A percentile compares a stretch with the other conserved stretches of the same genome.
These are phyloP conservation scores for Candida orba DNA, from an alignment of 805 yeast species.

Conservation along the genomic window DNA sequence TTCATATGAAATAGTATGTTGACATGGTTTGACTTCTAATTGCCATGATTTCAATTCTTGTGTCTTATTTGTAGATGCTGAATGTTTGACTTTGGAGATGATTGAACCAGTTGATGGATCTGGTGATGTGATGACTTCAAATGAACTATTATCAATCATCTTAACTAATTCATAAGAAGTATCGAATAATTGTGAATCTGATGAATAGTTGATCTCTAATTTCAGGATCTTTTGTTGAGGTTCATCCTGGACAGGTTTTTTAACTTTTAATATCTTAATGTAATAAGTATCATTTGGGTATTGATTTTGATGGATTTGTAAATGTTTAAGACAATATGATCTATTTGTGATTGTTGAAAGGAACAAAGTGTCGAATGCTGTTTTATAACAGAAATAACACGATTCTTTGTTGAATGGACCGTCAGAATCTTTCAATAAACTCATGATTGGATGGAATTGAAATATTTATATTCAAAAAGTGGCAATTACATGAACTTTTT, in stretches of 20 bases:
- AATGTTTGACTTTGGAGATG: conserved; percentile 39
- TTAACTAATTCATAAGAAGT: not conserved
- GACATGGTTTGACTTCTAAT: conserved; percentile 74
- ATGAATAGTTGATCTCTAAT: conserved; percentile 56
- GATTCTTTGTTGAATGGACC: conserved; percentile 69
- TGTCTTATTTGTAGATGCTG: conserved; percentile 51
- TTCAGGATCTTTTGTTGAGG: conserved; percentile 44
- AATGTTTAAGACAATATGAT: conserved; percentile 59
- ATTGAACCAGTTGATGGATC: conserved; percentile 11
- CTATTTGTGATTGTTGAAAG: conserved; percentile 71
- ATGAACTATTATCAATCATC: conserved; percentile 7
- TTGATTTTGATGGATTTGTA: conserved; percentile 45
- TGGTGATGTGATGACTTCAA: conserved; percentile 20
- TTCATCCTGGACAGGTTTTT: conserved; percentile 26
- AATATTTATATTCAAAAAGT: not conserved
- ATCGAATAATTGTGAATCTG: conserved; percentile 58
- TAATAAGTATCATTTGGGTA: conserved; percentile 45
- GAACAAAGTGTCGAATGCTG: conserved; percentile 63
- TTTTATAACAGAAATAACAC: conserved; percentile 80
- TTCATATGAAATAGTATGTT: conserved; percentile 55
- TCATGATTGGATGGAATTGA: no score
- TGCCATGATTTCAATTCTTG: conserved; percentile 90
- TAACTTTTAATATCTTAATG: conserved; percentile 49
- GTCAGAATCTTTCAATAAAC: conserved; percentile 3
- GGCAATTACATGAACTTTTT: not conserved